Conservation (phyloP, 78 protist genomes). For the Chrysochromulina tobinii region DNA sequence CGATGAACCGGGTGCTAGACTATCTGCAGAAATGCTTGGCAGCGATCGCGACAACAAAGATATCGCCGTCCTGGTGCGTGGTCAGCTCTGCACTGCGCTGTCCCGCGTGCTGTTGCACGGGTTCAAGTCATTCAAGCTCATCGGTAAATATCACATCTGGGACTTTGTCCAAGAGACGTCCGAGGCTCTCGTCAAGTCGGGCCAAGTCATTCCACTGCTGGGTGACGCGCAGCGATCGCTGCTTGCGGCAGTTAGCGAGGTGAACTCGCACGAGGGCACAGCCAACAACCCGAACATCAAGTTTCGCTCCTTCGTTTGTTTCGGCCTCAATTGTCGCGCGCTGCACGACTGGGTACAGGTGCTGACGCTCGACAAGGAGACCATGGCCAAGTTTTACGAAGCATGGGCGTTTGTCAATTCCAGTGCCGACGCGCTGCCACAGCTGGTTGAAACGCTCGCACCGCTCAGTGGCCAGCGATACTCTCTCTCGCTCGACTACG, state of each 20-base stretch:
- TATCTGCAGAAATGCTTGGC: background rate
- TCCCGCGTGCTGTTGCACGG: conserved; percentile 19
- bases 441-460: background rate
- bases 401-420: background rate
- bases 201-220: too few species aligned
- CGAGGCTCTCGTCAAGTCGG: background rate
- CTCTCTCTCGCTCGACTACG: conserved; percentile 1
- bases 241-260: background rate
- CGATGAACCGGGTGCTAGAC: background rate
- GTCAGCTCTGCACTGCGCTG: conserved; percentile 22
- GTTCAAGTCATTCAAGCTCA: background rate
- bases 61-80: conserved; percentile 17
- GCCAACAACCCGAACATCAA: conserved; percentile 10
- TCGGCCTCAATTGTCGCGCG: background rate
- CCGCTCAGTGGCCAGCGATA: background rate
- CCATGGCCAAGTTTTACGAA: conserved; percentile 3
- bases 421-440: background rate
- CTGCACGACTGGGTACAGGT: background rate
- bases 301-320: background rate
- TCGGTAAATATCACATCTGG: conserved; percentile 12
- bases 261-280: background rate
- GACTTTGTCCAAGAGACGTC: background rate
- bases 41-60: background rate
- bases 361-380: background rate
- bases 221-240: background rate